These are phyloP conservation scores for Salvia miltiorrhiza DNA, from an alignment of 257 asterid genomes.

Conservation along the genomic window DNA sequence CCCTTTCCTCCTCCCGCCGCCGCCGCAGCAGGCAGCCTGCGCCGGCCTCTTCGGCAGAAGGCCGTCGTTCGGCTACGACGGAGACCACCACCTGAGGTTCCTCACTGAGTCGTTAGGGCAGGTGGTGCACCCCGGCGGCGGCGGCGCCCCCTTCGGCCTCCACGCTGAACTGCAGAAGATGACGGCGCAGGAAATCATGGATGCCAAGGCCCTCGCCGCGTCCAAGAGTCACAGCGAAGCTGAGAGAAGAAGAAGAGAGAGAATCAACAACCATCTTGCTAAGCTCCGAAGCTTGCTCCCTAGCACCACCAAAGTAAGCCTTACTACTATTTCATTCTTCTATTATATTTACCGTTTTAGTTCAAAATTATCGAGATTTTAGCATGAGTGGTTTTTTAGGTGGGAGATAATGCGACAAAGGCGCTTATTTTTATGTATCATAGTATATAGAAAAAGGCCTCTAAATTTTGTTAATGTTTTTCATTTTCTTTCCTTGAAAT, in stretches of 20 bases:
- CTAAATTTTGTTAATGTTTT: not conserved
- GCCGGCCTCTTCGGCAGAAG: constrained; percentile 46
- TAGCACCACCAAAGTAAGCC: constrained; percentile 82
- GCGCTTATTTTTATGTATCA: not conserved
- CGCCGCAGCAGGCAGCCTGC: constrained; percentile 41
- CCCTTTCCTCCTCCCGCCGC: constrained; percentile 57
- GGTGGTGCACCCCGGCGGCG: constrained; percentile 20
- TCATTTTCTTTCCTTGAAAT: not conserved
- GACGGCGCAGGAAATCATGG: constrained; percentile 94
- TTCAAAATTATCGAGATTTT: not conserved
- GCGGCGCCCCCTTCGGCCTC: constrained; percentile 60
- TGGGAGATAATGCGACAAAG: constrained; percentile 10
- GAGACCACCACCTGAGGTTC: constrained; percentile 42
- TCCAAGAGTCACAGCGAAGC: constrained; percentile 96
- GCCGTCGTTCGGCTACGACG: constrained; percentile 45
- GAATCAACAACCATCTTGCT: constrained; percentile 86
- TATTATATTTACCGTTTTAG: not conserved
- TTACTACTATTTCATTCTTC: not conserved
- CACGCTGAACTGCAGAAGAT: constrained; percentile 90
- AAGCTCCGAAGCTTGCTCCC: constrained; percentile 89
- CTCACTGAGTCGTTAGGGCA: constrained; percentile 45
- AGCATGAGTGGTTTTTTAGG: constrained; percentile 22
- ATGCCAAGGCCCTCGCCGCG: constrained; percentile 91
- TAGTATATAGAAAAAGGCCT: not conserved
- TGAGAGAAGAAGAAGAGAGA: constrained; percentile 85